Base-by-base conservation (phyloP, 129 eudicot genomes). In the Saussurea involucrata region DNA sequence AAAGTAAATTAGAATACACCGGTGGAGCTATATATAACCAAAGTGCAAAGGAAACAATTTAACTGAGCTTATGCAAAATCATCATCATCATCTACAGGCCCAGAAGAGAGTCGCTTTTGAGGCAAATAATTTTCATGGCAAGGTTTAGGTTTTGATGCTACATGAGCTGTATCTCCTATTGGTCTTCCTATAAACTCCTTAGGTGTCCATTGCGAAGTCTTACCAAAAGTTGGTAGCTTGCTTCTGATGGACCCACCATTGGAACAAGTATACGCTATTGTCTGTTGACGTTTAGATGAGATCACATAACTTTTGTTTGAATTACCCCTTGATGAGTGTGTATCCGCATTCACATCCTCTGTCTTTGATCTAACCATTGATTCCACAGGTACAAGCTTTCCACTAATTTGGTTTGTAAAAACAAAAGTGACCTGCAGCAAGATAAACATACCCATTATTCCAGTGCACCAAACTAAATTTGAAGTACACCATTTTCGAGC, bases 361-460 rank as follows among this genome's bases (percentile, higher is more conserved):
- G 80, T 76, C 66, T 69, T 82, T 65, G 89, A 73, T 76, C 75
- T 87, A 24, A 44, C 75, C 68, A 81, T 46, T 69, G 99, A 87
- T 81, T 95, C 99, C 46, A 88, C 75, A 33, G 99, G 99, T 67
- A 91, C 89, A 68, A 95, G 96, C 85, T 95, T 95, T 77, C 99
- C 99, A 49, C 73, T 89, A 65, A 95, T 87, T 90, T 95, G 99
- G 75, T 92, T 92, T 53, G 96, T 90, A 68, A 89, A 95, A 46
- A 95, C 97, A 87, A 95, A 95, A 61, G 95, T 81, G 4, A 92
- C 96, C 99, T 95, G 87, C 75, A 83, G 20, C 69, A 72, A 28
- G 17, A 81, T 11, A 22, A 36, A 67, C 74, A 31, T 27, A 12
- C 55, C 33, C 69, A 58, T 24, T 57, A 67, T 33, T 61, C 46